phyloP scores from a whole-genome alignment of 164 flowering plant genomes.

The Vitis amurensis region DNA sequence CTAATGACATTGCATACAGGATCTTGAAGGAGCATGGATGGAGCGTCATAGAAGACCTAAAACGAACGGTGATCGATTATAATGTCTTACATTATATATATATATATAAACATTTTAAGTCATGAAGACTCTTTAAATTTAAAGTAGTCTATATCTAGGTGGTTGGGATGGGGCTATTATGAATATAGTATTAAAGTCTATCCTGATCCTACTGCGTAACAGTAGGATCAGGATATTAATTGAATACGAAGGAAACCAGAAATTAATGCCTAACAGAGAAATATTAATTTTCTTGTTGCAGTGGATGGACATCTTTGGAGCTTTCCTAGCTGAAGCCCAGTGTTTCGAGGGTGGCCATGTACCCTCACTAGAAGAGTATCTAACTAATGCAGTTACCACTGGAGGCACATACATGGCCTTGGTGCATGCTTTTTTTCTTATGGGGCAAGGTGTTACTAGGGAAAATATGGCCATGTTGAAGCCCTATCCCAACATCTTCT shows the following conservation, averaged over 20 bases:
- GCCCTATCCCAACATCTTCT: conserved; percentile 23
- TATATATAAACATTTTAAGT: too few relatives aligned
- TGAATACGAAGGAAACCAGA: too few relatives aligned
- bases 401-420: conserved; percentile 31
- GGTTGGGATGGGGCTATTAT: too few relatives aligned
- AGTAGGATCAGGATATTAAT: too few relatives aligned
- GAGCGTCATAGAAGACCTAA: conserved; percentile 12
- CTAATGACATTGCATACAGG: conserved; percentile 17
- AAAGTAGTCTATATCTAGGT: too few relatives aligned
- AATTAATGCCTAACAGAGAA: too few relatives aligned
- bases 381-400: conserved; percentile 19
- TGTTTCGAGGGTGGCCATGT: conserved; percentile 18
- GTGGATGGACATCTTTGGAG: conserved; percentile 27
- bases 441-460: conserved; percentile 20
- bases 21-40: conserved; percentile 22
- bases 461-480: conserved; percentile 11
- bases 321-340: conserved; percentile 25
- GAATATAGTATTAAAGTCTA: too few relatives aligned
- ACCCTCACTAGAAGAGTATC: conserved; percentile 24
- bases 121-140: too few relatives aligned
- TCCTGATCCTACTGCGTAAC: too few relatives aligned
- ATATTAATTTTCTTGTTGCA: not conserved
- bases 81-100: too few relatives aligned
- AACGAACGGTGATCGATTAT: conserved; percentile 13
- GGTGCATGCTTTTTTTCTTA: conserved; percentile 30